phyloP scores from a whole-genome alignment of 2,329 filamentous ascomycete species.

The Metarhizium brunneum region DNA sequence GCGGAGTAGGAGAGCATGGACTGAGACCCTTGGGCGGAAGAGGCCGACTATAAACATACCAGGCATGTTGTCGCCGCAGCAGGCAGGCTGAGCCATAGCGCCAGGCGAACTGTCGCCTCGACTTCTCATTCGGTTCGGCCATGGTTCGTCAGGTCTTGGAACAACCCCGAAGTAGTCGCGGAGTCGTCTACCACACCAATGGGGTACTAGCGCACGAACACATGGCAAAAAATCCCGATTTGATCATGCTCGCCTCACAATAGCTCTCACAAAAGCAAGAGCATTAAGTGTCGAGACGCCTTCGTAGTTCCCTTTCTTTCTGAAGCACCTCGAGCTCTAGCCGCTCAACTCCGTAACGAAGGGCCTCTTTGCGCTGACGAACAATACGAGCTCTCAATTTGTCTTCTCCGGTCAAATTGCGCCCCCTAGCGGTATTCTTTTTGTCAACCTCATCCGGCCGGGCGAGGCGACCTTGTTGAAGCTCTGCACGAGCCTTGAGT shows the following conservation, averaged over 20 bases:
- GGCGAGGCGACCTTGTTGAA: slow-evolving; percentile 63
- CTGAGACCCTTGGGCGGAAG: not conserved
- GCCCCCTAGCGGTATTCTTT: slow-evolving; percentile 9
- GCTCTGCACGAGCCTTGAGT: slow-evolving; percentile 70
- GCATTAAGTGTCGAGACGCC: slow-evolving; percentile 33
- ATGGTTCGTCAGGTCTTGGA: not conserved
- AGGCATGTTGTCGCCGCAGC: not conserved
- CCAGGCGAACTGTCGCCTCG: not conserved
- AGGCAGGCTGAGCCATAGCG: not conserved
- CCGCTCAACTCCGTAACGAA: slow-evolving; percentile 80
- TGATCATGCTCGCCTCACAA: not conserved
- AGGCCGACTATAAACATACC: not conserved
- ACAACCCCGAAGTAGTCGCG: not conserved
- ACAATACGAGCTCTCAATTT: slow-evolving; percentile 50
- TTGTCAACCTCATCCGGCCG: slow-evolving; percentile 15
- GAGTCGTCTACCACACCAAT: not conserved
- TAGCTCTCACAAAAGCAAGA: not conserved
- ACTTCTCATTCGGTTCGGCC: not conserved
- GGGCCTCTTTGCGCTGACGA: slow-evolving; percentile 71
- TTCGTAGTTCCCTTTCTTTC: slow-evolving; percentile 50
- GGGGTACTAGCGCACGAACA: not conserved
- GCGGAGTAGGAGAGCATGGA: not conserved
- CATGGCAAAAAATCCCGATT: not conserved
- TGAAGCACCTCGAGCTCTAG: slow-evolving; percentile 81
- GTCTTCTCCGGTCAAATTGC: slow-evolving; percentile 42